Conservation (phyloP, 2,329 filamentous ascomycete species). For the Colletotrichum camelliae region DNA sequence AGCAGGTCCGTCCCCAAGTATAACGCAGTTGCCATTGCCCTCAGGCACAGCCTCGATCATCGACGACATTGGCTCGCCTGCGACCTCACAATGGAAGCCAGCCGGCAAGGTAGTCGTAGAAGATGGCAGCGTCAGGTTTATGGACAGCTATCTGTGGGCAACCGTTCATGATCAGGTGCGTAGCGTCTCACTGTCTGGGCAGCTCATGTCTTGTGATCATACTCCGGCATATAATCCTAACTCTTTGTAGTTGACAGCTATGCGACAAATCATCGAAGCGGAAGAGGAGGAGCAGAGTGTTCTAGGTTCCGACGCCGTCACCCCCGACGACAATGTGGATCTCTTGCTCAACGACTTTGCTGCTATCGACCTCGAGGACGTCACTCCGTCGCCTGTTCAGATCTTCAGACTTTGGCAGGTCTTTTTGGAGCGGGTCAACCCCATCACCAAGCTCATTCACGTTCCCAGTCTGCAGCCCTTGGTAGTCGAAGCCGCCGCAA, state of each 20-base stretch:
- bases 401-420: conserved; percentile 77
- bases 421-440: conserved; percentile 77
- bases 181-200: background rate
- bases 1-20: conserved; percentile 9
- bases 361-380: conserved; percentile 45
- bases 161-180: conserved; percentile 62
- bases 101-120: conserved; percentile 60
- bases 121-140: conserved; percentile 60
- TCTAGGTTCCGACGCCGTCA: conserved; percentile 53
- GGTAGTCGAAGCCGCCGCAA: conserved; percentile 66
- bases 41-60: conserved; percentile 23
- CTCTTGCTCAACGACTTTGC: conserved; percentile 52
- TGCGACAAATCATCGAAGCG: conserved; percentile 62
- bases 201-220: background rate
- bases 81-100: conserved; percentile 44
- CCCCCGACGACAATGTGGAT: conserved; percentile 58
- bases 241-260: conserved; percentile 54
- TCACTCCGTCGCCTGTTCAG: conserved; percentile 70
- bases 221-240: background rate
- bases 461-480: conserved; percentile 71
- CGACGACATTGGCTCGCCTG: conserved; percentile 25
- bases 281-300: conserved; percentile 55
- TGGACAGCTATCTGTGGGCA: conserved; percentile 61
- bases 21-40: conserved; percentile 22
- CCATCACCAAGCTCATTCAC: conserved; percentile 75